A percentile compares a stretch with the other conserved stretches of the same genome.
phyloP scores from a whole-genome alignment of 2,329 filamentous ascomycete genomes.

The Stagonosporopsis rhizophila region DNA sequence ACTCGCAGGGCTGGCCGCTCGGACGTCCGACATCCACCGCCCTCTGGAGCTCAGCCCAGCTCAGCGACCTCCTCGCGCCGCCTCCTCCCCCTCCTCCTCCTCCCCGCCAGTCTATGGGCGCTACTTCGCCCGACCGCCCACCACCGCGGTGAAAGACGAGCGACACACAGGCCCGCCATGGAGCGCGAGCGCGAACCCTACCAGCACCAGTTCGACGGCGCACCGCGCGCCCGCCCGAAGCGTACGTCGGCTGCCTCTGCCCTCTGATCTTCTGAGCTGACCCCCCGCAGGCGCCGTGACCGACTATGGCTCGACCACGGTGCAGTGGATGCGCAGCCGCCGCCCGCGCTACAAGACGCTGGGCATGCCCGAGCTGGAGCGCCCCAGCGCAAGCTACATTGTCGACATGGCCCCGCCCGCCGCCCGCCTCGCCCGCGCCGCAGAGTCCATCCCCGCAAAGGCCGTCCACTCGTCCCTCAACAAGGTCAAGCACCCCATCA shows the following conservation, averaged over 20 bases:
- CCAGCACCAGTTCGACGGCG: conserved; percentile 44
- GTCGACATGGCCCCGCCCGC: conserved; percentile 90
- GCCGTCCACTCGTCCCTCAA: conserved; percentile 98
- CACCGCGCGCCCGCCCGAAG: conserved; percentile 45
- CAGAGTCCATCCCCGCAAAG: conserved; percentile 89
- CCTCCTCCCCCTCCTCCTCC: not conserved
- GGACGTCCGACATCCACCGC: no score
- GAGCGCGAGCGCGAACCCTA: conserved; percentile 49
- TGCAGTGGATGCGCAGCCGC: conserved; percentile 89
- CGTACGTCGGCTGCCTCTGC: conserved; percentile 27
- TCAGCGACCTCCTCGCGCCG: no score
- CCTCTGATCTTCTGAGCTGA: not conserved
- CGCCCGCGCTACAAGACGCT: conserved; percentile 76
- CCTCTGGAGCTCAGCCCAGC: no score
- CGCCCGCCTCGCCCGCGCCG: conserved; percentile 75
- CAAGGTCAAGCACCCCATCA: conserved; percentile 97
- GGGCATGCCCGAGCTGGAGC: conserved; percentile 76
- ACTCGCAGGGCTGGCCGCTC: no score
- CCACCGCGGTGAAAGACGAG: not conserved
- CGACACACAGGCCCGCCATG: no score
- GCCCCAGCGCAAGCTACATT: conserved; percentile 88
- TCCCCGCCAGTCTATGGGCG: not conserved
- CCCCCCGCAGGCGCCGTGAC: conserved; percentile 79
- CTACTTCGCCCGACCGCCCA: no score
- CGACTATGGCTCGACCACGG: conserved; percentile 88